A percentile compares a stretch with the other conserved stretches of the same genome.
Conservation (phyloP, 192 early-diverging fungal species). For the Coemansia sp. region DNA sequence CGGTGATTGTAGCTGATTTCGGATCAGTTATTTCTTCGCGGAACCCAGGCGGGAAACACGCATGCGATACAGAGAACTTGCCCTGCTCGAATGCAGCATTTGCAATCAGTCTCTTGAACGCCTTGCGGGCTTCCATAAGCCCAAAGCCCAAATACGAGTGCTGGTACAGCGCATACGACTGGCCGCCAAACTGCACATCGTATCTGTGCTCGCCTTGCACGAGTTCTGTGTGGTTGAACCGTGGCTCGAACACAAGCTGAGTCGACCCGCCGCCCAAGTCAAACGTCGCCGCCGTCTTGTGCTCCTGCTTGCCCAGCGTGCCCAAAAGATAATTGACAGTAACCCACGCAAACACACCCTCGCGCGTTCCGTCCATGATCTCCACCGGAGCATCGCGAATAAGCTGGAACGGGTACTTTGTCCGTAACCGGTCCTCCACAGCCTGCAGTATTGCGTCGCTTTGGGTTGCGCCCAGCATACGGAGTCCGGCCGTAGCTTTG, state of each 20-base stretch:
- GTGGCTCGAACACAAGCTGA: conserved; percentile 96
- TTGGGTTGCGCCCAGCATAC: conserved; percentile 71
- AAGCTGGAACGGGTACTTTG: conserved; percentile 80
- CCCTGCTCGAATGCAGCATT: conserved; percentile 32
- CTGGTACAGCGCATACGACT: conserved; percentile 84
- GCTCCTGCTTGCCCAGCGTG: conserved; percentile 58
- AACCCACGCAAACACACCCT: conserved; percentile 99
- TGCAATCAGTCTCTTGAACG: conserved; percentile 60
- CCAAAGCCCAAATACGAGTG: conserved; percentile 96
- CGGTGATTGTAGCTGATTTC: conserved; percentile 52
- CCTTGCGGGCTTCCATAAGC: conserved; percentile 78
- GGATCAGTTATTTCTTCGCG: conserved; percentile 50
- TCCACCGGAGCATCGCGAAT: conserved; percentile 69
- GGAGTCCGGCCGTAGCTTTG: conserved; percentile 94
- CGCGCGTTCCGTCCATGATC: conserved; percentile 95
- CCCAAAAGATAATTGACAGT: conserved; percentile 91
- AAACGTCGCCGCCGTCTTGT: conserved; percentile 83
- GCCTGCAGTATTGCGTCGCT: conserved; percentile 73
- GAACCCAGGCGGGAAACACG: conserved; percentile 69
- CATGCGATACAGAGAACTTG: conserved; percentile 55
- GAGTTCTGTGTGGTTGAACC: conserved; percentile 40
- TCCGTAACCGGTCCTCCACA: conserved; percentile 66
- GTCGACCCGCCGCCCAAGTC: conserved; percentile 97
- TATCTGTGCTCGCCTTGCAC: conserved; percentile 72
- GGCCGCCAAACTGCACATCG: conserved; percentile 67